Evolutionary conservation across 2,329 filamentous ascomycete genomes (phyloP).

Genomic region (Chrysoporthe deuterocubensis): DNA sequence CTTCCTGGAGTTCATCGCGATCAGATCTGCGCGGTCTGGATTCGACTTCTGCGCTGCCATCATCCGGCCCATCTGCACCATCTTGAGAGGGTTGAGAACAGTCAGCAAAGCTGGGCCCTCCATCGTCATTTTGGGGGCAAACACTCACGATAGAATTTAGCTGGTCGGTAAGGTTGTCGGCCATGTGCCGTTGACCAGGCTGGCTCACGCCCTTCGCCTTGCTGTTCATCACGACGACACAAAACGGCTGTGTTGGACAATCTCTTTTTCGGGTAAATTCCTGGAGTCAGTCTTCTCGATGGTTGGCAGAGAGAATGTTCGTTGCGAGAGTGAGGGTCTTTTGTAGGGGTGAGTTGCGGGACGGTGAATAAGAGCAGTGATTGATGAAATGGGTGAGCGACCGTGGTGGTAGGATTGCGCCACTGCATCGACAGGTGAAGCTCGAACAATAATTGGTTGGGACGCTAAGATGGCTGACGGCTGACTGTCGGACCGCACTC

Average conservation of each 20-base stretch:
- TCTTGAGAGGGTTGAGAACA: conserved; percentile 3
- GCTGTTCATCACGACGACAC: conserved; percentile 6
- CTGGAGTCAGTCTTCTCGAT: not conserved
- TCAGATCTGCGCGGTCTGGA: conserved; percentile 23
- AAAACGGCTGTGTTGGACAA: not conserved
- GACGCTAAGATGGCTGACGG: conserved; percentile 1
- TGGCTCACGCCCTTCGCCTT: conserved; percentile 4
- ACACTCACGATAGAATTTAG: conserved; percentile 26
- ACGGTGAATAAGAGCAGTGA: not conserved
- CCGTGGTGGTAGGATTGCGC: not conserved
- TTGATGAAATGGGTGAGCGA: not conserved
- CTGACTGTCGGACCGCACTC: not conserved
- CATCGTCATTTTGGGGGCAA: not conserved
- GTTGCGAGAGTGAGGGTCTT: not conserved
- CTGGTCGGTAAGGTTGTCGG: conserved; percentile 27
- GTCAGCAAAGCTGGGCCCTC: conserved; percentile 12
- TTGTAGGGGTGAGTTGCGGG: not conserved
- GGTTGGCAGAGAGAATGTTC: not conserved
- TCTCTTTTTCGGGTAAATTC: not conserved
- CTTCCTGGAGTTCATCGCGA: conserved; percentile 22
- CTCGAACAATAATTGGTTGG: not conserved
- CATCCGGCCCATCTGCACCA: conserved; percentile 29
- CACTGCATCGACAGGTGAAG: not conserved
- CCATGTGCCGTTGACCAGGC: conserved; percentile 20
- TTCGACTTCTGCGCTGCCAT: conserved; percentile 17